A percentile compares a stretch with the other conserved stretches of the same genome.
Conservation (phyloP, 306 rosid species). For the Herpetospermum pedunculosum region DNA sequence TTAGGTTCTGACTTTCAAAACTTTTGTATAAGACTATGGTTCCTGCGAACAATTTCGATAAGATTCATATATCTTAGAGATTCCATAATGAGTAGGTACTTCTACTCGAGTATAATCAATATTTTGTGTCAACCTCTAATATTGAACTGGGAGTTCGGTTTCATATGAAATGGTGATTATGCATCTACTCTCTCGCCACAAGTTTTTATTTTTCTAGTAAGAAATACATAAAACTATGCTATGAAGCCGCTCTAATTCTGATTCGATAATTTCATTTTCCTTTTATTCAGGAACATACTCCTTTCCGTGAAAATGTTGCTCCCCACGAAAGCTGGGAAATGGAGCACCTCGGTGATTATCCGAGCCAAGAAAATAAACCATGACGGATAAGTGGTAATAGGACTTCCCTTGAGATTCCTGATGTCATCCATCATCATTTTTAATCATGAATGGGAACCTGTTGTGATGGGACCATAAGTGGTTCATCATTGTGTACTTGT, state of each 20-base stretch:
- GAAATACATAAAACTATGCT: neutral
- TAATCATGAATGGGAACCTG: slow-evolving; percentile 31
- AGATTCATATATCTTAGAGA: neutral
- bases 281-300: slow-evolving; percentile 59
- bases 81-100: neutral
- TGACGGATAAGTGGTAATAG: slow-evolving; percentile 27
- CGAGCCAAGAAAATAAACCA: slow-evolving; percentile 37
- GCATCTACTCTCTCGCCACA: neutral
- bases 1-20: neutral
- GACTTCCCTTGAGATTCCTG: slow-evolving; percentile 22
- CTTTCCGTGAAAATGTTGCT: slow-evolving; percentile 55
- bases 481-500: slow-evolving; percentile 28
- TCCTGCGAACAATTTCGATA: neutral
- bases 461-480: slow-evolving; percentile 38
- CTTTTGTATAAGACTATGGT: neutral
- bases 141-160: neutral
- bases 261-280: neutral
- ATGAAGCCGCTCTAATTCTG: neutral
- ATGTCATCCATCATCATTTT: slow-evolving; percentile 45
- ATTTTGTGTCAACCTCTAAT: neutral
- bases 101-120: neutral
- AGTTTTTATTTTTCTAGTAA: neutral
- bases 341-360: slow-evolving; percentile 54
- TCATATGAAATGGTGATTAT: neutral
- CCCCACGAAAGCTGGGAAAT: slow-evolving; percentile 80